These are phyloP conservation scores for Thermomyces lanuginosus DNA, from an alignment of 2,329 filamentous ascomycete genomes.

Conservation along the genomic window DNA sequence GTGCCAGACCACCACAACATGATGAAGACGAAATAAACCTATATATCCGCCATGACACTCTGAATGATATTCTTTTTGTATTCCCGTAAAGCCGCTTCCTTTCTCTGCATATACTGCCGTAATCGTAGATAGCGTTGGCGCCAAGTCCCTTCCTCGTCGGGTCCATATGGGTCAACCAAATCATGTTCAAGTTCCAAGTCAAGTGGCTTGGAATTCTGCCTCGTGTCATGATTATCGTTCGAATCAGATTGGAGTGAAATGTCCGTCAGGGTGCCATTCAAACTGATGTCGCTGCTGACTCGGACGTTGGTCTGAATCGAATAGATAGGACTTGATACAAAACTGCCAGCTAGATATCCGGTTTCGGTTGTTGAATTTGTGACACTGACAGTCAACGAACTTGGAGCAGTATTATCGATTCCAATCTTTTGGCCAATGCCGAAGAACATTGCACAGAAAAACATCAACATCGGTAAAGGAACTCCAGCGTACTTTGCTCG, in stretches of 20 bases:
- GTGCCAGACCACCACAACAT: too few species aligned
- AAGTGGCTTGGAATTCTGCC: constrained; percentile 1
- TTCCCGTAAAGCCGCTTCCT: constrained; percentile 20
- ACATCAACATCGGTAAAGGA: constrained; percentile 10
- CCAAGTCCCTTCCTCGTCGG: constrained; percentile 16
- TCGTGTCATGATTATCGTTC: background rate
- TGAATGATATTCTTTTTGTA: constrained; percentile 29
- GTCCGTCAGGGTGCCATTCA: constrained; percentile 4
- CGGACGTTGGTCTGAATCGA: constrained; percentile 4
- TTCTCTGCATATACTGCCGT: constrained; percentile 23
- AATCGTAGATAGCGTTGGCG: constrained; percentile 25
- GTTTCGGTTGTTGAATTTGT: constrained; percentile 5
- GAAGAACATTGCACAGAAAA: constrained; percentile 20
- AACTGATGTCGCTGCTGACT: constrained; percentile 2
- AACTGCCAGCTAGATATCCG: background rate
- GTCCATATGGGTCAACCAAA: constrained; percentile 7
- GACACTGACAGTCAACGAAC: constrained; percentile 14
- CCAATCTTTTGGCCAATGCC: constrained; percentile 23
- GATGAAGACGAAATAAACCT: constrained; percentile 3
- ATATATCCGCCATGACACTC: constrained; percentile 28
- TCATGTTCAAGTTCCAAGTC: constrained; percentile 2
- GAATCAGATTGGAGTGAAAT: constrained; percentile 2
- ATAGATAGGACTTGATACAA: constrained; percentile 1
- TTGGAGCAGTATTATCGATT: constrained; percentile 11
- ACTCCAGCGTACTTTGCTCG: constrained; percentile 15